Conservation (phyloP, 495 filamentous ascomycete genomes). For the Penicillium verhagenii region DNA sequence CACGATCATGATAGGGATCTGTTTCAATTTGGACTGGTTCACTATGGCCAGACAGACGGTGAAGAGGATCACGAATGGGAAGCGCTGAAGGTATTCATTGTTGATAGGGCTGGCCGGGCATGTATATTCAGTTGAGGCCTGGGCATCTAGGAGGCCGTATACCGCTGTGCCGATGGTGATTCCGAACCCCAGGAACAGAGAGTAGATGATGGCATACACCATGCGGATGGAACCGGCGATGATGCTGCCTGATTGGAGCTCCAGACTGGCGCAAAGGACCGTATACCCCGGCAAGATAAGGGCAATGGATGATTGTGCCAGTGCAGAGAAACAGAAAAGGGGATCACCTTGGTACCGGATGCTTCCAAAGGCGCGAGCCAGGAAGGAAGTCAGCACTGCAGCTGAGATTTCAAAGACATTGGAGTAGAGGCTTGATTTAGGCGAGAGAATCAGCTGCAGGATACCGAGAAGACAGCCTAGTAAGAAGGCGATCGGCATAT, state of each 20-base stretch:
- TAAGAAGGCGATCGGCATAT: slow-evolving; percentile 83
- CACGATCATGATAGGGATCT: slow-evolving; percentile 79
- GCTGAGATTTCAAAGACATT: slow-evolving; percentile 93
- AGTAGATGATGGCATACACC: slow-evolving; percentile 96
- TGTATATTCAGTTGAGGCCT: slow-evolving; percentile 70
- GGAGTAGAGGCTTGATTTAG: slow-evolving; percentile 69
- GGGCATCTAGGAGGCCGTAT: slow-evolving; percentile 75
- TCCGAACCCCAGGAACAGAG: slow-evolving; percentile 92
- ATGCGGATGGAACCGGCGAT: slow-evolving; percentile 91
- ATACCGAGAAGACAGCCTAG: slow-evolving; percentile 81
- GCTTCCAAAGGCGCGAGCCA: slow-evolving; percentile 84
- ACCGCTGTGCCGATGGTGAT: slow-evolving; percentile 92
- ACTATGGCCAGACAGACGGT: slow-evolving; percentile 79
- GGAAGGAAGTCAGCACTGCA: slow-evolving; percentile 83
- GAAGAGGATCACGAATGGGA: slow-evolving; percentile 78
- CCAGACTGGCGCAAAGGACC: slow-evolving; percentile 77
- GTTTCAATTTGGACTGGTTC: slow-evolving; percentile 88
- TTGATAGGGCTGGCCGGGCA: slow-evolving; percentile 58
- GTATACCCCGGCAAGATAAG: slow-evolving; percentile 90
- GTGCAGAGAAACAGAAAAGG: slow-evolving; percentile 85
- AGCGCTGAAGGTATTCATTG: slow-evolving; percentile 49
- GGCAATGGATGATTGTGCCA: slow-evolving; percentile 88
- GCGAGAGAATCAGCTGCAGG: slow-evolving; percentile 77
- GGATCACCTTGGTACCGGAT: slow-evolving; percentile 58
- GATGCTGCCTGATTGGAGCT: slow-evolving; percentile 82